These are phyloP conservation scores for Rhododendron kiyosumense DNA, from an alignment of 148 eudicot species.

Conservation along the genomic window DNA sequence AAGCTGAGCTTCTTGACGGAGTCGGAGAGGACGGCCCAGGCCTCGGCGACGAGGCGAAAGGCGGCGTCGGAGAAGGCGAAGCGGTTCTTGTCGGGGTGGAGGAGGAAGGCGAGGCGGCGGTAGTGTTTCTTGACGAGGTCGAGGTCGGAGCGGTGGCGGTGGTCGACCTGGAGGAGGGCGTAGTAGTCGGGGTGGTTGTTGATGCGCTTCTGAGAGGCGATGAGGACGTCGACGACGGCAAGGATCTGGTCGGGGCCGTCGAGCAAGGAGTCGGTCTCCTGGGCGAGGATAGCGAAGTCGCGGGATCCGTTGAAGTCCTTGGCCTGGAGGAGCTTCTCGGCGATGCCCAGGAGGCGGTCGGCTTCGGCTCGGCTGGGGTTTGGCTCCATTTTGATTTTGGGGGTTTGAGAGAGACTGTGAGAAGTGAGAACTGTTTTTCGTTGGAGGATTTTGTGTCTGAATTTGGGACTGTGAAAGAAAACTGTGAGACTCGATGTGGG, in stretches of 20 bases:
- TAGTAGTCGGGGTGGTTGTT: constrained; percentile 62
- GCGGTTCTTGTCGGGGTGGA: constrained; percentile 15
- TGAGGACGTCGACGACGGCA: constrained; percentile 67
- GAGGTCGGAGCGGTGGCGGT: constrained; percentile 24
- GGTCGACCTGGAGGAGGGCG: constrained; percentile 57
- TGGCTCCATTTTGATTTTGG: constrained; percentile 7
- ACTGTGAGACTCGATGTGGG: not conserved
- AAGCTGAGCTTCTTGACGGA: constrained; percentile 15
- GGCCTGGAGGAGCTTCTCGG: constrained; percentile 64
- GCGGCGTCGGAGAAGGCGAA: not conserved
- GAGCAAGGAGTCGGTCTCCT: constrained; percentile 68
- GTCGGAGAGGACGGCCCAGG: constrained; percentile 14
- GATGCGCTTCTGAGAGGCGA: constrained; percentile 56
- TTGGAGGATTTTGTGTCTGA: not conserved
- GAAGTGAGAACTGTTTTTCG: not conserved
- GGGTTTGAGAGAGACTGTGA: not conserved
- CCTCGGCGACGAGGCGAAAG: constrained; percentile 5
- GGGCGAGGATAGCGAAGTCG: constrained; percentile 83
- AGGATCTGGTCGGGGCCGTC: constrained; percentile 89
- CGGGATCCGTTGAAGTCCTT: constrained; percentile 60
- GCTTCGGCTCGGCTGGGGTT: constrained; percentile 48
- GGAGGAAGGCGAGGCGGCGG: constrained; percentile 10
- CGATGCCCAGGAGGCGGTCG: constrained; percentile 57
- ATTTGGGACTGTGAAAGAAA: not conserved
- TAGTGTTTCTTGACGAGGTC: constrained; percentile 3